These are phyloP conservation scores for Cyclotella baltica DNA, from an alignment of 108 stramenopile genomes.

Conservation along the genomic window DNA sequence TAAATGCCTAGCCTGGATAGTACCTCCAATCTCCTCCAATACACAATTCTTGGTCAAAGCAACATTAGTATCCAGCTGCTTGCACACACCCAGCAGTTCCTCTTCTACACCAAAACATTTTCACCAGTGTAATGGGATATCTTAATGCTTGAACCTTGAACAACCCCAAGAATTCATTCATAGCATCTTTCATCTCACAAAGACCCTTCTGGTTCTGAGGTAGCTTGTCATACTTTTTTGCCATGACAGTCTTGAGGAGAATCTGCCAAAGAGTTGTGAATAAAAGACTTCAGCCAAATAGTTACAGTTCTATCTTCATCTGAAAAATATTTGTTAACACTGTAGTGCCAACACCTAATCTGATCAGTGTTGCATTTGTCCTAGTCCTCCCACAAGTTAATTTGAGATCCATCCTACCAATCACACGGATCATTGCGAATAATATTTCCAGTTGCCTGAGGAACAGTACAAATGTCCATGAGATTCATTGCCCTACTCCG, in stretches of 20 bases:
- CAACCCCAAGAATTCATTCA: not conserved
- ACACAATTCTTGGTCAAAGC: no score
- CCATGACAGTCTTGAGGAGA: not conserved
- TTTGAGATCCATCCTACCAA: not conserved
- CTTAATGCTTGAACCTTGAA: not conserved
- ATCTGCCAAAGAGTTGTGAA: not conserved
- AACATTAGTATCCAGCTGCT: not conserved
- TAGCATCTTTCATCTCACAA: not conserved
- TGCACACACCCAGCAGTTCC: not conserved
- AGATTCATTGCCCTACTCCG: not conserved
- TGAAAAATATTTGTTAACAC: not conserved
- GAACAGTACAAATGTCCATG: not conserved
- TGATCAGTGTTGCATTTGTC: not conserved
- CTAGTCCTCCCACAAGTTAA: conserved; percentile 1
- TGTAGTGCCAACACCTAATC: not conserved
- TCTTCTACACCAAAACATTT: not conserved
- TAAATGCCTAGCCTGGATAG: not conserved
- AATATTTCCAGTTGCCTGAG: not conserved
- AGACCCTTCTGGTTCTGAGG: not conserved
- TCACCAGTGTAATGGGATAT: not conserved
- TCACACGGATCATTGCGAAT: not conserved
- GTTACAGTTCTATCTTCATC: not conserved
- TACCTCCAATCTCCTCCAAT: no score
- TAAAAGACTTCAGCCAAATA: not conserved
- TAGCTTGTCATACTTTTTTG: not conserved